Evolutionary conservation across 768 basidiomycete genomes (phyloP), one percentile per base, ranked within the genome.

Genomic region (Phaeotremella skinneri): DNA sequence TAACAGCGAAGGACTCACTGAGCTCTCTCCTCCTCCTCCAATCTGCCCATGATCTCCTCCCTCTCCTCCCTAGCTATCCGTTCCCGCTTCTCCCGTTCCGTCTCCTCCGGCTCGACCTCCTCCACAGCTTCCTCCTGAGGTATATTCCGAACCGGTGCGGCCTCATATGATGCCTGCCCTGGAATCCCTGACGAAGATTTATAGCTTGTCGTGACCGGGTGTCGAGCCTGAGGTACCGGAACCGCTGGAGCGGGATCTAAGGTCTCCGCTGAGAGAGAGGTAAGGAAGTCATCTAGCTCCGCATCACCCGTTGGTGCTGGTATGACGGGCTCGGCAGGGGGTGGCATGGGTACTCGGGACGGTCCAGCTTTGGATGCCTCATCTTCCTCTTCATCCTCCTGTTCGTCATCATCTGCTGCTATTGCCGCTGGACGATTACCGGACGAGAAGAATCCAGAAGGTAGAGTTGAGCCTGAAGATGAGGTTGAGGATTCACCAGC

Each of bases 11-110:
- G 30, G n/a, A 70, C 74, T 72, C 48, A 76, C 74, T 76, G 75
- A 32, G 73, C 75, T 43, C 75, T 49, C 42, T 70, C 63, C 54
- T 76, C 73, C 49, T 74, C 75, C 50, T 74, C 72, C 49, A 76
- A 56, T 25, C 75, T 49, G 48, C 58, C 52, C 53, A 76, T 68
- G 27, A 76, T 74, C 63, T 74, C 75, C 53, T 76, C 75, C 61
- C 66, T 66, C 55, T 76, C 75, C 55, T 76, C 72, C 31, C 68
- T 51, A 6, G 60, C 66, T 39, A 68, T 13, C 26, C 73, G 43
- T 16, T 48, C 68, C 43, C 69, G 48, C 39, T 55, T 62, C 47
- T 72, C 73, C 42, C 59, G 65, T 25, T 72, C 70, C 7, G 66
- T 68, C 55, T 76, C 74, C 32, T 71, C 67, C 11, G 65, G 65